Percentiles rank a stretch among this genome's conserved stretches.
phyloP scores from a whole-genome alignment of 768 basidiomycete genomes.

The Boletus sensibilis region DNA sequence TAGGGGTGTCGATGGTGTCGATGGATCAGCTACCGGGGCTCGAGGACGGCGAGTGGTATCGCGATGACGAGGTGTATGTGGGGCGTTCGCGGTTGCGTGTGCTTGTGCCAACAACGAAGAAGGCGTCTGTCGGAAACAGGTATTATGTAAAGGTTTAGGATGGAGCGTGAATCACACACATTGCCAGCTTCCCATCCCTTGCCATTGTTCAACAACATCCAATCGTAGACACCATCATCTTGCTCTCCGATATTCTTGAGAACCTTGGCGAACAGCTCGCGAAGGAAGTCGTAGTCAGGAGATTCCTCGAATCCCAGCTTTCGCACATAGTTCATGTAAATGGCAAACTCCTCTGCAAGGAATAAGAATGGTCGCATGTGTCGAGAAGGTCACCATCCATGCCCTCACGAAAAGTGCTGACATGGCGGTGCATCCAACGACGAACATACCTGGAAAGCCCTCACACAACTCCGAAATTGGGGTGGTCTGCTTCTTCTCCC shows the following conservation, averaged over 20 bases:
- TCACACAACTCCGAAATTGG: slow-evolving; percentile 91
- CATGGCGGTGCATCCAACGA: neutral
- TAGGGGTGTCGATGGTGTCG: slow-evolving; percentile 54
- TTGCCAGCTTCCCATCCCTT: slow-evolving; percentile 94
- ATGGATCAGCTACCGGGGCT: slow-evolving; percentile 54
- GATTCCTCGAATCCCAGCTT: slow-evolving; percentile 97
- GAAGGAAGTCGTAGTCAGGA: slow-evolving; percentile 96
- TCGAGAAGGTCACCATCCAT: neutral
- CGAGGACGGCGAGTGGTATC: slow-evolving; percentile 52
- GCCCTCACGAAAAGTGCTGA: neutral
- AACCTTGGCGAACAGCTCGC: slow-evolving; percentile 91
- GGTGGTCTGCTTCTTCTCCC: slow-evolving; percentile 97
- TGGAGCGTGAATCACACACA: slow-evolving; percentile 46
- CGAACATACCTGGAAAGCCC: slow-evolving; percentile 79
- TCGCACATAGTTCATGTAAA: slow-evolving; percentile 99
- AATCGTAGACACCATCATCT: slow-evolving; percentile 93
- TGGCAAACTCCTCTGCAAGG: slow-evolving; percentile 81
- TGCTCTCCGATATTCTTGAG: slow-evolving; percentile 83
- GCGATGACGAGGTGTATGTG: slow-evolving; percentile 53
- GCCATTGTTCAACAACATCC: slow-evolving; percentile 92
- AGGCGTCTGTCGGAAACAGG: slow-evolving; percentile 35
- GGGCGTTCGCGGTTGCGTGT: slow-evolving; percentile 54
- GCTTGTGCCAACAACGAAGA: slow-evolving; percentile 47
- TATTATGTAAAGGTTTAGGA: slow-evolving; percentile 2
- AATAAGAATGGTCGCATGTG: neutral